A percentile compares a stretch with the other conserved stretches of the same genome.
phyloP scores from a whole-genome alignment of 208 protist species.

The Trypanosoma platydactyli region DNA sequence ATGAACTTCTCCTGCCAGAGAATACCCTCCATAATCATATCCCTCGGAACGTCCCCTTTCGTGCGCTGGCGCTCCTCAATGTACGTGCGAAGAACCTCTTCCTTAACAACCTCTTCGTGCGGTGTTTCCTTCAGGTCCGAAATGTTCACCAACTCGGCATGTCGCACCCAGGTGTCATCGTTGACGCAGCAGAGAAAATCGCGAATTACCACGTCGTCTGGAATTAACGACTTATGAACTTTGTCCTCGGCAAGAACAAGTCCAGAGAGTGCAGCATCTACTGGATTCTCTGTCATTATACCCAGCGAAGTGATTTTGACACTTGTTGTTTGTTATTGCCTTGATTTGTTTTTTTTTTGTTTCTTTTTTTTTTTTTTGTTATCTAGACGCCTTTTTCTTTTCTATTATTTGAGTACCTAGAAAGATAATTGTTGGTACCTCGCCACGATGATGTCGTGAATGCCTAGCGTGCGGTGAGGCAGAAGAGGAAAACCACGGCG shows the following conservation, averaged over 20 bases:
- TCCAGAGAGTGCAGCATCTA: constrained; percentile 17
- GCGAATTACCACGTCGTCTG: constrained; percentile 62
- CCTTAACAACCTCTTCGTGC: constrained; percentile 58
- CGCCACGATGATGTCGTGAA: too few species aligned
- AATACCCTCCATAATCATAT: constrained; percentile 82
- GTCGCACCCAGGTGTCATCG: constrained; percentile 86
- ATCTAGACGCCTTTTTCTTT: background rate
- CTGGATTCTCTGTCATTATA: constrained; percentile 17
- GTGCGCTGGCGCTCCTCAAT: constrained; percentile 47
- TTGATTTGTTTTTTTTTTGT: constrained; percentile 6
- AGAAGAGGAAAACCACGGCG: background rate
- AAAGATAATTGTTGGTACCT: too few species aligned
- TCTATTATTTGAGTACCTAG: background rate
- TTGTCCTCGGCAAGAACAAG: constrained; percentile 36
- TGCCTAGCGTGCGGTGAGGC: too few species aligned
- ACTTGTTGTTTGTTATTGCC: background rate
- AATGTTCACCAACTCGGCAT: constrained; percentile 68
- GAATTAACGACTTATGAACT: constrained; percentile 44
- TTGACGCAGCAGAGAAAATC: constrained; percentile 72
- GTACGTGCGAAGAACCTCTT: constrained; percentile 70
- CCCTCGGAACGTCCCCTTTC: constrained; percentile 20
- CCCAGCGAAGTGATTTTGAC: background rate
- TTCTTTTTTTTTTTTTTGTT: constrained; percentile 19
- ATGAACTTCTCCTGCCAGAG: constrained; percentile 81
- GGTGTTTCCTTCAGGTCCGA: constrained; percentile 63